These are phyloP conservation scores for Liquidambar formosana DNA, from an alignment of 164 flowering plant genomes.

Conservation along the genomic window DNA sequence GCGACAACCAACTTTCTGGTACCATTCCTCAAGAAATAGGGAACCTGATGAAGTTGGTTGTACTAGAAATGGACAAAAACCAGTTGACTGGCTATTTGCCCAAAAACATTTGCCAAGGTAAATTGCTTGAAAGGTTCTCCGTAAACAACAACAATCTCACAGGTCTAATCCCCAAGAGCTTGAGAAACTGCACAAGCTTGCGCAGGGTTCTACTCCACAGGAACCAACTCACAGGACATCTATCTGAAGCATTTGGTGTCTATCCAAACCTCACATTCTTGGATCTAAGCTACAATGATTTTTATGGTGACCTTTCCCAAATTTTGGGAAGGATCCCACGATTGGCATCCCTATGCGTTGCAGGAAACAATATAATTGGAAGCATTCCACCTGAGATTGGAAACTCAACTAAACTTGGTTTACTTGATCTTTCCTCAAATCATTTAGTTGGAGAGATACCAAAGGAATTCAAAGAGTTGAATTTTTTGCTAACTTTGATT, in stretches of 20 bases:
- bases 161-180: constrained; percentile 14
- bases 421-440: constrained; percentile 9
- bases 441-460: constrained; percentile 1
- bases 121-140: neutral
- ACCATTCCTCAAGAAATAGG: constrained; percentile 14
- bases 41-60: neutral
- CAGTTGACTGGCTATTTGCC: constrained; percentile 8
- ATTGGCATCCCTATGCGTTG: neutral
- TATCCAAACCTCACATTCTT: constrained; percentile 1
- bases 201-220: neutral
- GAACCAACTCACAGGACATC: constrained; percentile 9
- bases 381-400: neutral
- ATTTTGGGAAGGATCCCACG: neutral
- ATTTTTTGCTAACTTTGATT: neutral
- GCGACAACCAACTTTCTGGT: constrained; percentile 20
- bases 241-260: constrained; percentile 7
- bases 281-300: constrained; percentile 1
- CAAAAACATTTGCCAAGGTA: neutral
- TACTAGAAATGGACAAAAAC: neutral
- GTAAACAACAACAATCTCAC: neutral
- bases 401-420: no score
- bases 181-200: constrained; percentile 15
- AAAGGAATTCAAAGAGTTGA: neutral
- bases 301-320: neutral
- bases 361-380: neutral